Percentiles rank a stretch among this genome's conserved stretches.
Conservation (phyloP, 2,329 filamentous ascomycete genomes). For the Tolypocladium inflatum region DNA sequence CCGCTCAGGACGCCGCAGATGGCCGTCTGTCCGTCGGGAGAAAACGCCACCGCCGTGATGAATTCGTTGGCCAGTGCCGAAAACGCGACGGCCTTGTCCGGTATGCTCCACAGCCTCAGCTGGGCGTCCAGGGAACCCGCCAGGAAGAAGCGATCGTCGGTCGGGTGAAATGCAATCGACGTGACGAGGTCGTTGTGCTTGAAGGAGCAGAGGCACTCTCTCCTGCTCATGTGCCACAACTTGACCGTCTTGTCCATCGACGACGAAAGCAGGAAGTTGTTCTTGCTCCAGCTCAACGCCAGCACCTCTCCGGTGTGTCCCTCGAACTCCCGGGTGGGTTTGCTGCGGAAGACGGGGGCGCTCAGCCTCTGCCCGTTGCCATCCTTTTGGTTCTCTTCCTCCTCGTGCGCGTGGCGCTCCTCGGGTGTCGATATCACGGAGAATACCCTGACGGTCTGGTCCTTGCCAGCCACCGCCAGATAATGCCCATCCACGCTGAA, state of each 20-base stretch:
- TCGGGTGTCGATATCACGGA: constrained; percentile 75
- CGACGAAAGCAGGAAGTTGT: constrained; percentile 90
- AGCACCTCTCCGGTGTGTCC: constrained; percentile 82
- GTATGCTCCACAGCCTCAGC: constrained; percentile 89
- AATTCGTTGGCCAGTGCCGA: constrained; percentile 70
- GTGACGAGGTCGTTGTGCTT: constrained; percentile 94
- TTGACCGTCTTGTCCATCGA: constrained; percentile 98
- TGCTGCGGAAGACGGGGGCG: constrained; percentile 79
- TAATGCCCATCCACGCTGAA: constrained; percentile 91
- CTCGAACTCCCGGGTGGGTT: constrained; percentile 68
- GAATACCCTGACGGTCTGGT: constrained; percentile 80
- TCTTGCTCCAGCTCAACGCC: constrained; percentile 97
- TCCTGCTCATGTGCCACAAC: constrained; percentile 80
- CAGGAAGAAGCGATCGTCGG: constrained; percentile 92
- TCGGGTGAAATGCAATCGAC: constrained; percentile 87
- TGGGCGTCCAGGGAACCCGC: constrained; percentile 87
- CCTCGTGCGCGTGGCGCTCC: constrained; percentile 65
- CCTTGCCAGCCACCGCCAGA: constrained; percentile 85
- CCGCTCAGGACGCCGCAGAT: constrained; percentile 85
- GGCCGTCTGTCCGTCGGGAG: constrained; percentile 79
- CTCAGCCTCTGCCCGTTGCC: constrained; percentile 54
- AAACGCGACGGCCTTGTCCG: constrained; percentile 87
- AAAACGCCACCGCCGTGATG: constrained; percentile 89
- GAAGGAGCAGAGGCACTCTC: constrained; percentile 86
- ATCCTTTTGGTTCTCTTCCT: constrained; percentile 24